A percentile compares a stretch with the other conserved stretches of the same genome.
phyloP scores from a whole-genome alignment of 2,329 filamentous ascomycete genomes.

The Talaromyces rugulosus region DNA sequence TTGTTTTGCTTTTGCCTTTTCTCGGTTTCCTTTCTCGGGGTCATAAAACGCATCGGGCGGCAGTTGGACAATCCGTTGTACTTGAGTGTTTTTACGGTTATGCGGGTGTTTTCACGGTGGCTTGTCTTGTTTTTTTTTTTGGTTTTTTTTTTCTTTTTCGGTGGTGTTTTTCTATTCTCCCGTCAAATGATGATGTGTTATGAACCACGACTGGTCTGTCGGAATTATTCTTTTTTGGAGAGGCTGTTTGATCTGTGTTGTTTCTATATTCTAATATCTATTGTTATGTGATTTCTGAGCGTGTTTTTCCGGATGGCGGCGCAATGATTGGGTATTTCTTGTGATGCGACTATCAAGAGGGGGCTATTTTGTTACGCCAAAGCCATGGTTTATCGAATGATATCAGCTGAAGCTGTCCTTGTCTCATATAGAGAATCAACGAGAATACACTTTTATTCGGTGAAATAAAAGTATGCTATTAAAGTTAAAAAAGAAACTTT shows the following conservation, averaged over 20 bases:
- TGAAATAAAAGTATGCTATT: too few species aligned
- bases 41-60: slow-evolving; percentile 1
- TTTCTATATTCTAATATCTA: background rate
- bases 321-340: background rate
- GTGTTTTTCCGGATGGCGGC: background rate
- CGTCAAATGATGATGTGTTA: background rate
- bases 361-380: background rate
- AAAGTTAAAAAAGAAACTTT: background rate
- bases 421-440: background rate
- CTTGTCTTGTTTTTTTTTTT: background rate
- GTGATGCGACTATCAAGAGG: background rate
- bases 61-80: background rate
- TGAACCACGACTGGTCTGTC: background rate
- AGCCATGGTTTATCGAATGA: background rate
- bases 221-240: background rate
- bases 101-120: background rate
- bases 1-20: background rate
- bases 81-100: background rate
- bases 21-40: background rate
- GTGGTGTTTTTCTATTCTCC: background rate
- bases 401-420: slow-evolving; percentile 2
- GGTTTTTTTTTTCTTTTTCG: background rate
- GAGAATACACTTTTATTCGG: background rate
- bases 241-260: background rate
- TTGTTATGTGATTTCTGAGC: background rate